Evolutionary conservation across 2,329 filamentous ascomycete species (phyloP).

Genomic region (Bimuria novae-zelandiae): DNA sequence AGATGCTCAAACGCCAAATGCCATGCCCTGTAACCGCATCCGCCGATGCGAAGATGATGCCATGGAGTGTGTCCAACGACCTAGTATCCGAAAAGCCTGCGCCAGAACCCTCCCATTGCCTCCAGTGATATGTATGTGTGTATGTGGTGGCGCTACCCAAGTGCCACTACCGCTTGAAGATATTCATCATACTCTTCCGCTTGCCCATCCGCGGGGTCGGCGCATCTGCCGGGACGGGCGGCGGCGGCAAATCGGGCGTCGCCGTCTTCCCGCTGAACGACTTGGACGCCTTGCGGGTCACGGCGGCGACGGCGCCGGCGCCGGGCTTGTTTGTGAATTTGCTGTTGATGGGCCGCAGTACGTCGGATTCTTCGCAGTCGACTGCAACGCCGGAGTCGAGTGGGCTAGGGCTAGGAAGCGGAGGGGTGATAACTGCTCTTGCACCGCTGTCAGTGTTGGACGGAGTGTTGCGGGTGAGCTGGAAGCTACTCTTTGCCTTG

Average conservation of each 20-base stretch:
- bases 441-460: slow-evolving; percentile 34
- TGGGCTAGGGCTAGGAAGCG: slow-evolving; percentile 40
- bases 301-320: slow-evolving; percentile 27
- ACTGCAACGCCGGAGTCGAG: slow-evolving; percentile 43
- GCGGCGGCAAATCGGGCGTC: slow-evolving; percentile 22
- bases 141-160: not conserved
- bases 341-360: slow-evolving; percentile 23
- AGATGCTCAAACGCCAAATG: slow-evolving; percentile 4
- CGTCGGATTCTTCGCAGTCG: slow-evolving; percentile 28
- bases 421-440: slow-evolving; percentile 35
- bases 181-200: slow-evolving; percentile 53
- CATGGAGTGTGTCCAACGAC: not conserved
- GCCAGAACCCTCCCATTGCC: too few relatives aligned
- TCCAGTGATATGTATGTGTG: too few relatives aligned
- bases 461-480: slow-evolving; percentile 40
- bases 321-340: slow-evolving; percentile 26
- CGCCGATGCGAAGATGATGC: not conserved
- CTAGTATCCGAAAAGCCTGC: not conserved
- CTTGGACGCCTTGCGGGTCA: slow-evolving; percentile 28
- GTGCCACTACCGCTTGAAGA: slow-evolving; percentile 50
- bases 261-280: slow-evolving; percentile 19
- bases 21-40: slow-evolving; percentile 2
- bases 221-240: slow-evolving; percentile 38
- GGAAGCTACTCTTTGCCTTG: slow-evolving; percentile 46
- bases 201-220: slow-evolving; percentile 48